These are phyloP conservation scores for Nannizziopsis barbatae DNA, from an alignment of 2,329 filamentous ascomycete genomes.

Conservation along the genomic window DNA sequence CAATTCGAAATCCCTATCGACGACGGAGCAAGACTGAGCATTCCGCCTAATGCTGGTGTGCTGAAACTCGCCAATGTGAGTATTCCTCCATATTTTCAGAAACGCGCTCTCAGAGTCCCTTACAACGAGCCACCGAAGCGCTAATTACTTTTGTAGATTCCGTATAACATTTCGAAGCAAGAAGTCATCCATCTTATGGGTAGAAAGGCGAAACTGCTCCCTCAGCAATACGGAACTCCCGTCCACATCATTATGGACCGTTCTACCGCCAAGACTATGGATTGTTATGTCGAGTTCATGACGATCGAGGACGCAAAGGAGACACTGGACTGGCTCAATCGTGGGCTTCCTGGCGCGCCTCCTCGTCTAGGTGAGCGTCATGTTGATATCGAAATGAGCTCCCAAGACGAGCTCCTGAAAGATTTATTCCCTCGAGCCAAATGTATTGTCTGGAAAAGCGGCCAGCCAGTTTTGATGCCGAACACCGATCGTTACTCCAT, in stretches of 20 bases:
- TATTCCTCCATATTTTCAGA: not conserved
- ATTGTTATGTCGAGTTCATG: constrained; percentile 41
- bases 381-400: constrained; percentile 38
- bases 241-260: constrained; percentile 50
- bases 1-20: constrained; percentile 24
- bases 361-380: constrained; percentile 40
- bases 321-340: constrained; percentile 29
- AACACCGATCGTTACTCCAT: constrained; percentile 36
- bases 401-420: constrained; percentile 40
- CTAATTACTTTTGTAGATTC: constrained; percentile 31
- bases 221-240: constrained; percentile 31
- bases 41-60: constrained; percentile 22
- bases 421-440: constrained; percentile 44
- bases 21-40: constrained; percentile 17
- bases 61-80: constrained; percentile 31
- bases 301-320: constrained; percentile 29
- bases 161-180: constrained; percentile 40
- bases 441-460: constrained; percentile 37
- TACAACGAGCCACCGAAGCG: not conserved
- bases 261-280: constrained; percentile 46
- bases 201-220: constrained; percentile 32
- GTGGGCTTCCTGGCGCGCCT: constrained; percentile 26
- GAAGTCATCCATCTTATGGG: constrained; percentile 41
- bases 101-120: not conserved
- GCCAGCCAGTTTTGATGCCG: constrained; percentile 24